These are phyloP conservation scores for Diaporthe citri DNA, from an alignment of 2,329 filamentous ascomycete species.

Conservation along the genomic window DNA sequence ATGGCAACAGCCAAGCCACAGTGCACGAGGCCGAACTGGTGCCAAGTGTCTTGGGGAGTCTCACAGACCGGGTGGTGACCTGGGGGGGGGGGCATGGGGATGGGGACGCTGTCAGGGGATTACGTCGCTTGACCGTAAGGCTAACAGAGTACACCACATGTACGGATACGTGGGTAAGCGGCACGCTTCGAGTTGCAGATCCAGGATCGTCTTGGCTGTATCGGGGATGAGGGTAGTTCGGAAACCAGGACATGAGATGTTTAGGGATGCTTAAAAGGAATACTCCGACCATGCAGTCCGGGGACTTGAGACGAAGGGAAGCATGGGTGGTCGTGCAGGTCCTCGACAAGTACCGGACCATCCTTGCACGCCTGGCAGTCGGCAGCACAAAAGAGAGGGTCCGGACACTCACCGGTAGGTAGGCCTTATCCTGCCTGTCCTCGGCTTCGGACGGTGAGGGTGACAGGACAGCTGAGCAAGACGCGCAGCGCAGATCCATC, in stretches of 20 bases:
- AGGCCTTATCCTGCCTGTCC: neutral
- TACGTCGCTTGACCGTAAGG: slow-evolving; percentile 18
- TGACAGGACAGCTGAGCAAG: slow-evolving; percentile 3
- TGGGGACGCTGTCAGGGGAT: slow-evolving; percentile 16
- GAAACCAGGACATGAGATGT: slow-evolving; percentile 16
- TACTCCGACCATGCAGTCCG: slow-evolving; percentile 22
- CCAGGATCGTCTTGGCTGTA: slow-evolving; percentile 15
- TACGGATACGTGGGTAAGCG: slow-evolving; percentile 10
- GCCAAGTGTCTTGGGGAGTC: slow-evolving; percentile 36
- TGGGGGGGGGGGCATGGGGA: neutral
- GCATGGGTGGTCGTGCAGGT: slow-evolving; percentile 10
- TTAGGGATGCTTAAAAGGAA: slow-evolving; percentile 26
- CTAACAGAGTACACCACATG: neutral
- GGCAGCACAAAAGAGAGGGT: slow-evolving; percentile 2
- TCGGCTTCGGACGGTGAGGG: slow-evolving; percentile 13
- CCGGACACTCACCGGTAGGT: slow-evolving; percentile 18
- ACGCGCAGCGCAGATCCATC: slow-evolving; percentile 1
- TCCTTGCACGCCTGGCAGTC: neutral
- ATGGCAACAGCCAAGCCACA: slow-evolving; percentile 38
- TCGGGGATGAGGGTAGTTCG: slow-evolving; percentile 29
- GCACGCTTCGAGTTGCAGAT: slow-evolving; percentile 24
- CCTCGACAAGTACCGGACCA: slow-evolving; percentile 5
- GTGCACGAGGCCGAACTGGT: slow-evolving; percentile 26
- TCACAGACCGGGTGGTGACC: slow-evolving; percentile 31
- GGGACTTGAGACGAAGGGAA: slow-evolving; percentile 26